These are phyloP conservation scores for Coemansia sp. DNA, from an alignment of 192 early-diverging fungal genomes.

Conservation along the genomic window DNA sequence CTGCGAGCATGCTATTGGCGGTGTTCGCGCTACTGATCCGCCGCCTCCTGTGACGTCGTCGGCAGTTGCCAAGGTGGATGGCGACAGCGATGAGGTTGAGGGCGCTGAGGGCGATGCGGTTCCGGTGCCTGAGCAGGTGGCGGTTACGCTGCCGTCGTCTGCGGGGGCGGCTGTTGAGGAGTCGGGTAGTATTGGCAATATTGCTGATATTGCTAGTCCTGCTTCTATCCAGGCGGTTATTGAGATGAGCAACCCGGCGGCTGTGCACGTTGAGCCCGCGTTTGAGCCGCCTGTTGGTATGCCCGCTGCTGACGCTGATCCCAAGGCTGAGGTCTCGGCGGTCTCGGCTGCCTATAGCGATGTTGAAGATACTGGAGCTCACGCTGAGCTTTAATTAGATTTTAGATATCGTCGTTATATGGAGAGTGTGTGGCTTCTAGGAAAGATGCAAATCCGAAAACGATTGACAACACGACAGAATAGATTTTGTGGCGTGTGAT, in stretches of 20 bases:
- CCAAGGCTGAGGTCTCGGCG: neutral
- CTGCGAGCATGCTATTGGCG: constrained; percentile 59
- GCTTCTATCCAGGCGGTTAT: neutral
- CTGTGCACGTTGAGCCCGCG: constrained; percentile 3
- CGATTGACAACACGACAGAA: neutral
- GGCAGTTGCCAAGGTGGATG: neutral
- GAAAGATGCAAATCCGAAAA: neutral
- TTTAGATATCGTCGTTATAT: neutral
- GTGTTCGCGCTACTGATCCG: constrained; percentile 25
- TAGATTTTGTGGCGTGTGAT: neutral
- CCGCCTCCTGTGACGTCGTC: neutral
- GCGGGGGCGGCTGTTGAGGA: neutral
- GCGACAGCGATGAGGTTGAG: neutral
- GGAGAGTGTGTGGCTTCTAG: neutral
- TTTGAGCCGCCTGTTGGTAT: neutral
- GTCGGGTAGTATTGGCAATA: neutral
- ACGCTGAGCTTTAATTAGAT: neutral
- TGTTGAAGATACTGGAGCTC: neutral
- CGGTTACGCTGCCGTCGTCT: neutral
- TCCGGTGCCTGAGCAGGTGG: neutral
- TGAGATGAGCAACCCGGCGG: neutral
- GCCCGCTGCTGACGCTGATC: neutral
- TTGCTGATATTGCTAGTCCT: constrained; percentile 3
- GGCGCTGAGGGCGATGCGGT: constrained; percentile 1
- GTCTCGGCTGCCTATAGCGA: neutral